These are phyloP conservation scores for Penicillium hordei DNA, from an alignment of 2,329 filamentous ascomycete species.

Conservation along the genomic window DNA sequence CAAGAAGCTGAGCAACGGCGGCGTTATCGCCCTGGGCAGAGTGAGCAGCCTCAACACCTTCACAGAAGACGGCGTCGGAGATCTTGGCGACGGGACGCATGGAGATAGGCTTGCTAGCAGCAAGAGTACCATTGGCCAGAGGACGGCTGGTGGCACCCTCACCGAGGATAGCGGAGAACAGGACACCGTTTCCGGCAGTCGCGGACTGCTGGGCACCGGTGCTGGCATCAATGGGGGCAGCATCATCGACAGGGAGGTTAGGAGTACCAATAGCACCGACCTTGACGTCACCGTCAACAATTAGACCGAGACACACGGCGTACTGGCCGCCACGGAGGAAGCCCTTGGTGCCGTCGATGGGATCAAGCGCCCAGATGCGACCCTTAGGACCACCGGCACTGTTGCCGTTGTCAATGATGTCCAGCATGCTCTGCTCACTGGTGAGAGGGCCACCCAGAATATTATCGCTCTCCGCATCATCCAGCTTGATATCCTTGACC, in stretches of 20 bases:
- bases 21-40: slow-evolving; percentile 86
- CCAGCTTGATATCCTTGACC: slow-evolving; percentile 69
- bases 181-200: slow-evolving; percentile 73
- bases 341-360: slow-evolving; percentile 96
- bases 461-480: slow-evolving; percentile 63
- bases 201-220: slow-evolving; percentile 74
- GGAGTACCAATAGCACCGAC: slow-evolving; percentile 94
- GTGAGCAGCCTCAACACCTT: slow-evolving; percentile 92
- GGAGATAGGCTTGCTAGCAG: slow-evolving; percentile 62
- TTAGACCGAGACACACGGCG: slow-evolving; percentile 86
- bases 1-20: slow-evolving; percentile 76
- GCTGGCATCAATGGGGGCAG: slow-evolving; percentile 65
- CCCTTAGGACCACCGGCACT: slow-evolving; percentile 42
- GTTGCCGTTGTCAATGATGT: slow-evolving; percentile 57
- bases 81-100: slow-evolving; percentile 79
- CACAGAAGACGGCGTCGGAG: slow-evolving; percentile 84
- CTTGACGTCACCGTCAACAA: slow-evolving; percentile 90
- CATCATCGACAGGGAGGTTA: slow-evolving; percentile 87
- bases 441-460: slow-evolving; percentile 68
- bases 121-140: slow-evolving; percentile 54
- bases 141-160: slow-evolving; percentile 79
- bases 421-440: slow-evolving; percentile 61
- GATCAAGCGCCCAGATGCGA: slow-evolving; percentile 92
- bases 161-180: slow-evolving; percentile 81
- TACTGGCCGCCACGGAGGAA: slow-evolving; percentile 97